Evolutionary conservation across 768 basidiomycete genomes (phyloP).

Genomic region (Coprinellus micaceus): DNA sequence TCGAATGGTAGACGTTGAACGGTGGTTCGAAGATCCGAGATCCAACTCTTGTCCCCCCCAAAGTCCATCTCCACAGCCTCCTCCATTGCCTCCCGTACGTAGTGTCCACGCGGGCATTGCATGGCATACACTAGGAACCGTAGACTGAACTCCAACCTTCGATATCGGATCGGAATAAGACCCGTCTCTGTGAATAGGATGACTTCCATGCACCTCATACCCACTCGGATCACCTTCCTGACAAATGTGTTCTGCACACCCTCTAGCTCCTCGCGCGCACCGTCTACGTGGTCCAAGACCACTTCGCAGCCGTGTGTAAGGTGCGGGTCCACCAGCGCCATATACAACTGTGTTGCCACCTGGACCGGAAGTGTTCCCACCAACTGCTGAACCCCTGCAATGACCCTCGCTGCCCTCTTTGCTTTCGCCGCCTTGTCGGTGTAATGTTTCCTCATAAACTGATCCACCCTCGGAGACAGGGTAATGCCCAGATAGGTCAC

Average conservation of each 20-base stretch:
- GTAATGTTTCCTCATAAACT: background rate
- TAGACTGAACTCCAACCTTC: background rate
- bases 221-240: background rate
- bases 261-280: background rate
- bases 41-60: background rate
- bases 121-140: background rate
- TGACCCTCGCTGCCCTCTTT: background rate
- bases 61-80: background rate
- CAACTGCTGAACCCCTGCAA: background rate
- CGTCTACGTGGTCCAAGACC: background rate
- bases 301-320: background rate
- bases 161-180: background rate
- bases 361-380: background rate
- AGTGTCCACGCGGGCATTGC: background rate
- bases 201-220: background rate
- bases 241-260: background rate
- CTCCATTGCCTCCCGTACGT: background rate
- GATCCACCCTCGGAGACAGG: too few relatives aligned
- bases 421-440: background rate
- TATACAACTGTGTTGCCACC: background rate
- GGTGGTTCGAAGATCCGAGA: background rate
- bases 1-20: background rate
- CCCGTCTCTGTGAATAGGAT: background rate
- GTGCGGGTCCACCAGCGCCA: conserved; percentile 1
- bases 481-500: too few relatives aligned